Base-by-base conservation (phyloP, 768 basidiomycete species). In the Polyporus arcularius region DNA sequence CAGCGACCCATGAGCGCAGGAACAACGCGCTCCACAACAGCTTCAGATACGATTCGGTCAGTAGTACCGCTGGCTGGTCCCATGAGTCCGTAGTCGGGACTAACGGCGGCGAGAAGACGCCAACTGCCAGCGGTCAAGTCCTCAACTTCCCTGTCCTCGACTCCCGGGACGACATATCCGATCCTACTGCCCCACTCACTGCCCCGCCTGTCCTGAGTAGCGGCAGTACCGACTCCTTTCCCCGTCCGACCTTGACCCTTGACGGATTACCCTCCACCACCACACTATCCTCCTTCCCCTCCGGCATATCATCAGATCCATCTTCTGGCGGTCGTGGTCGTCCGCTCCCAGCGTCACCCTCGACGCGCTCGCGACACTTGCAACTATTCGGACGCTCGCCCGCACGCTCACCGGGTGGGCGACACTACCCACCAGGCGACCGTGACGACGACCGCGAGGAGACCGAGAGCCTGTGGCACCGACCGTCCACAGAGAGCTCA, bases 391-490 rank as follows among this genome's bases (percentile, higher is more conserved):
- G 45, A 43, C 60, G 58, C 51, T 60, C 46, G 14, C 65, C 41
- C 39, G 48, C 40, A 43, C 60, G 58, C 51, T 60, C 46, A 15
- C 65, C 41, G 18, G 45, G 58, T n/a, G 63, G 47, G 14, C 59
- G 65, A 35, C 46, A 67, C 35, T 73, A 73, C 46, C 72, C 72
- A 4, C 59, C 61, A 14, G 67, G 68, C 30, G 56, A 63, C 39
- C 53, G 56, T 4, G 64, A 65, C 5, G 69, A 68, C 35, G 72
- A 73, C 57, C 61, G 53, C 40, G 71, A 70, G 57, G 71, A 73
- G 65, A 73, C 70, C 57, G 61, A 61, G 55, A 67, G 68, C 43
- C 61, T 74, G 9, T 70, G 62, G 65, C 62, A 64, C 18, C 45
- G 65, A 31, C 57, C 42, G 11, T 66, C 69, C 53, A 59, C 58